These are phyloP conservation scores for Globisporangium recalcitrans DNA, from an alignment of 352 stramenopile genomes.

Conservation along the genomic window DNA sequence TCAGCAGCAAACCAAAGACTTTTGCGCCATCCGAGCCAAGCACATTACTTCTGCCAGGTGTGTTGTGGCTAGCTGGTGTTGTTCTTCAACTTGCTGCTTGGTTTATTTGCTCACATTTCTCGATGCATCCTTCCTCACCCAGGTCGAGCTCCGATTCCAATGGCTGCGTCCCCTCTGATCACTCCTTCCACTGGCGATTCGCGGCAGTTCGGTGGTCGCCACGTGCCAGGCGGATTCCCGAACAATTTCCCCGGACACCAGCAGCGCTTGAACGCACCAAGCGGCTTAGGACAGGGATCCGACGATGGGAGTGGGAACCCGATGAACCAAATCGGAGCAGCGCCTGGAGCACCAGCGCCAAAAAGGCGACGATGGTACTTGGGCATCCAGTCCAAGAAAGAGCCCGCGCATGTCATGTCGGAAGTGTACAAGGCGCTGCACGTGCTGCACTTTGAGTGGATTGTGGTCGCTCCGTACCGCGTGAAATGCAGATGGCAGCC, in stretches of 20 bases:
- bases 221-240: conserved; percentile 18
- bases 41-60: conserved; percentile 61
- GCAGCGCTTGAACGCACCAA: conserved; percentile 14
- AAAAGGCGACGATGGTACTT: conserved; percentile 96
- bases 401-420: conserved; percentile 98
- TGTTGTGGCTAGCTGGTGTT: neutral
- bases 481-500: conserved; percentile 97
- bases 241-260: conserved; percentile 7
- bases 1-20: conserved; percentile 74
- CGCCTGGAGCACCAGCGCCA: conserved; percentile 25
- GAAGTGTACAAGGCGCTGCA: conserved; percentile 99
- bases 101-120: neutral
- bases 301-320: conserved; percentile 25
- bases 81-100: neutral
- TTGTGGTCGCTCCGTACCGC: conserved; percentile 94
- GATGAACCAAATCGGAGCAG: conserved; percentile 2
- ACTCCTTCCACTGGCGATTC: conserved; percentile 50
- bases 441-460: conserved; percentile 96
- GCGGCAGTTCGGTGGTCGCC: conserved; percentile 63
- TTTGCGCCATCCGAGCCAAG: conserved; percentile 62
- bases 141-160: conserved; percentile 71
- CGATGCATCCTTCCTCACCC: neutral
- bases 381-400: conserved; percentile 99
- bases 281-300: conserved; percentile 21
- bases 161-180: conserved; percentile 74